These are phyloP conservation scores for Pseudoperonospora humuli DNA, from an alignment of 352 stramenopile species.

Conservation along the genomic window DNA sequence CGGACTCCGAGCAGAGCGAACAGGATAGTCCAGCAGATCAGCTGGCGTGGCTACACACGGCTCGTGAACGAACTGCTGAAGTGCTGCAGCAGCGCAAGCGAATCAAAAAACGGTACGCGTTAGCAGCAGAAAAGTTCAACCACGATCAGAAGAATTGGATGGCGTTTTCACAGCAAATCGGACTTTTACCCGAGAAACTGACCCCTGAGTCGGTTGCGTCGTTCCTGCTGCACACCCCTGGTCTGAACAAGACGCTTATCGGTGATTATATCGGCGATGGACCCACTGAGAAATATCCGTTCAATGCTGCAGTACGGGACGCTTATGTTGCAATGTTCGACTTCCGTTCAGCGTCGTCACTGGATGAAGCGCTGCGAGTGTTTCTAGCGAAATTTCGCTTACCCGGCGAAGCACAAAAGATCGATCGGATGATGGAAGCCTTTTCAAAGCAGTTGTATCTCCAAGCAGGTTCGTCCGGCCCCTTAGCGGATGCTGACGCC, in stretches of 20 bases:
- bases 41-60: slow-evolving; percentile 74
- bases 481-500: slow-evolving; percentile 84
- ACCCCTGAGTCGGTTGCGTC: slow-evolving; percentile 85
- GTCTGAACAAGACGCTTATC: slow-evolving; percentile 90
- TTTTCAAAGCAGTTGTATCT: slow-evolving; percentile 91
- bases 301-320: slow-evolving; percentile 85
- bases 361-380: slow-evolving; percentile 88
- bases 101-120: slow-evolving; percentile 85
- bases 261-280: slow-evolving; percentile 96
- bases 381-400: slow-evolving; percentile 94
- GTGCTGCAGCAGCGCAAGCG: slow-evolving; percentile 87
- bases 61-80: slow-evolving; percentile 78
- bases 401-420: slow-evolving; percentile 97
- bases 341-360: slow-evolving; percentile 78
- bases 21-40: slow-evolving; percentile 39
- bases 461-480: slow-evolving; percentile 48
- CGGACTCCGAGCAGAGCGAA: slow-evolving; percentile 53
- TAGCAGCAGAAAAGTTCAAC: slow-evolving; percentile 94
- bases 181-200: slow-evolving; percentile 70
- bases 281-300: slow-evolving; percentile 93
- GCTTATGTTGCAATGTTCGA: slow-evolving; percentile 91
- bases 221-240: slow-evolving; percentile 92
- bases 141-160: slow-evolving; percentile 89
- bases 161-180: slow-evolving; percentile 82
- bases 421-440: slow-evolving; percentile 96